Base-by-base conservation (phyloP, 768 basidiomycete genomes). In the Rhizopogon roseolus region DNA sequence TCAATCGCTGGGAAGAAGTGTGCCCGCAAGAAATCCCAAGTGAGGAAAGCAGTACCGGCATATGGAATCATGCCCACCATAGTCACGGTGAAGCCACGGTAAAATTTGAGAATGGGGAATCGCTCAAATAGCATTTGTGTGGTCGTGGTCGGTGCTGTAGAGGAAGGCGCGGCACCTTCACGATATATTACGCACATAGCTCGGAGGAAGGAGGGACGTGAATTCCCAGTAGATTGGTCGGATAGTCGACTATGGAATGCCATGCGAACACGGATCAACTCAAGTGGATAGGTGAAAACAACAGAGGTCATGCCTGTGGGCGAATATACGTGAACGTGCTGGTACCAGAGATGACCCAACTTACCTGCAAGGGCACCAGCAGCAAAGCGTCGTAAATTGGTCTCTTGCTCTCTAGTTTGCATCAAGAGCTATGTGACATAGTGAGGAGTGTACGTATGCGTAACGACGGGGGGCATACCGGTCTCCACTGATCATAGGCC, bases 81-180 rank as follows among this genome's bases (percentile, higher is more conserved):
- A 19, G 94, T 94, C 28, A 97, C 93, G 6, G 86, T 85, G 72
- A 98, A 98, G n/a, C 97, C 96, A 19, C 97, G 90, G 66, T 98
- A 99, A 72, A 98, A 93, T 63, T 95, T 91, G 52, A 94, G 78
- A 50, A 92, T 66, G 14, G 90, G 88, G 62, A 88, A 82, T 11
- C 80, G 79, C 41, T 80, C 71, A 61, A 94, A 79, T 22, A 22
- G 22, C 52, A 63, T 19, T 64, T 63, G 55, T 63, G 65, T 55
- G 61, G 63, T 57, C 44, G 64, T 32, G 10, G 62, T 4, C 22
- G 50, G 14, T 8, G 66, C 52, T 43, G 65, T 56, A 11, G 63
- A 38, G 0, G 66, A 38, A 14, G 61, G 41, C 8, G 62, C 10
- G 3, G 73, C 54, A 27, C 77, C 76, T 75, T 95, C 92, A 54